These are phyloP conservation scores for Mortierella sp. DNA, from an alignment of 371 early-diverging fungal genomes.

Conservation along the genomic window DNA sequence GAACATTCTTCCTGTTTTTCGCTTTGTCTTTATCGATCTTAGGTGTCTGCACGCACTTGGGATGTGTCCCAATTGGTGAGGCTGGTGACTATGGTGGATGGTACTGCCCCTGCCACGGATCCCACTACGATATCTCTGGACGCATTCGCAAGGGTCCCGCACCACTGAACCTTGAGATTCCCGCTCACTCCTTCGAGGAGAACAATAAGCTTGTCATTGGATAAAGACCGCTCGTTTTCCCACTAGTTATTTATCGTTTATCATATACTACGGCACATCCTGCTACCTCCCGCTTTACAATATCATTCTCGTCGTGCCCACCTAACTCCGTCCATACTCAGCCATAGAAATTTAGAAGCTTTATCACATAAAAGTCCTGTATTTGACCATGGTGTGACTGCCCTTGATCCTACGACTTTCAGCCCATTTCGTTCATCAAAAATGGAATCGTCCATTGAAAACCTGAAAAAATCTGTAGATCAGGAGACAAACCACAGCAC, in stretches of 20 bases:
- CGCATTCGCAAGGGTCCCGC: slow-evolving; percentile 99
- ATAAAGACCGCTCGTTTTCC: slow-evolving; percentile 39
- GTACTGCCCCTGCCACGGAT: slow-evolving; percentile 99
- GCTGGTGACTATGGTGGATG: slow-evolving; percentile 98
- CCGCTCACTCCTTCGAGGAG: slow-evolving; percentile 78
- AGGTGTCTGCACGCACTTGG: slow-evolving; percentile 98
- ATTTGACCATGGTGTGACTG: too few species aligned
- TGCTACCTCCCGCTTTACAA: neutral
- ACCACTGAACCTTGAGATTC: slow-evolving; percentile 97
- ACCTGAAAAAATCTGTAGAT: too few species aligned
- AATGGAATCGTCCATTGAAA: too few species aligned
- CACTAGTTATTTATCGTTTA: neutral
- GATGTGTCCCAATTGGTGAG: slow-evolving; percentile 98
- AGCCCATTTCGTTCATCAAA: too few species aligned
- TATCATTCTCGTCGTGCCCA: too few species aligned
- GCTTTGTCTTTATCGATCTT: neutral
- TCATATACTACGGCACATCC: neutral
- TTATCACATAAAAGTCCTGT: too few species aligned
- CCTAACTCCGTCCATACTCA: too few species aligned
- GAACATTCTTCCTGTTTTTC: neutral
- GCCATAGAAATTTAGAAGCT: too few species aligned
- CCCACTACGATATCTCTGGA: slow-evolving; percentile 73
- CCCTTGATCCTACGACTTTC: too few species aligned
- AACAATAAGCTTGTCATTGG: slow-evolving; percentile 70
- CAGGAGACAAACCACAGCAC: too few species aligned